Conservation (phyloP, 495 filamentous ascomycete species). For the Aspergillus cavernicola region DNA sequence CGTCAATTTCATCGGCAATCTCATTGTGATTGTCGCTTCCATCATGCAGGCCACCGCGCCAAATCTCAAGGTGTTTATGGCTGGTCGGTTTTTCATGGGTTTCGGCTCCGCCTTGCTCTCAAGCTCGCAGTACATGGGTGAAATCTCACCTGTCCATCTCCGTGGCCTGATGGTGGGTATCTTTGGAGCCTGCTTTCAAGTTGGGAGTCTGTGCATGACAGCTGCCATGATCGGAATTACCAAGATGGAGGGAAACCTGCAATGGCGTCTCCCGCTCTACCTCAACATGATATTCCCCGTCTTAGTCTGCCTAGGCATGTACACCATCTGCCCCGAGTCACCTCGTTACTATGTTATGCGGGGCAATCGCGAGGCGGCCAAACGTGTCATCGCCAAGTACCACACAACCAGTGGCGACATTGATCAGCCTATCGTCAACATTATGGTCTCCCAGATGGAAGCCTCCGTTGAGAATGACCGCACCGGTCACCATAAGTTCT, state of each 20-base stretch:
- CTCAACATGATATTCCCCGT: constrained; percentile 37
- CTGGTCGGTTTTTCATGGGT: constrained; percentile 39
- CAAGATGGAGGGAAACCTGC: constrained; percentile 23
- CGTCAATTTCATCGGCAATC: constrained; percentile 38
- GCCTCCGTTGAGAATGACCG: constrained; percentile 32
- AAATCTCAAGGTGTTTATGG: constrained; percentile 36
- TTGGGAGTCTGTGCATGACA: constrained; percentile 35
- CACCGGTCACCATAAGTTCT: constrained; percentile 25
- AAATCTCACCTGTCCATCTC: constrained; percentile 40
- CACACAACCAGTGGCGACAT: constrained; percentile 36
- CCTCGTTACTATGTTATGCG: constrained; percentile 40
- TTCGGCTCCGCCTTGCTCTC: constrained; percentile 39
- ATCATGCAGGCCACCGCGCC: constrained; percentile 36
- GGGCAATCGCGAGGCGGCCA: constrained; percentile 32
- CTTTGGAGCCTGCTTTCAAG: constrained; percentile 43
- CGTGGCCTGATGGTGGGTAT: constrained; percentile 42
- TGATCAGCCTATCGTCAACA: constrained; percentile 36
- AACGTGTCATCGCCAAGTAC: constrained; percentile 33
- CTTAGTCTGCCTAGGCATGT: constrained; percentile 38
- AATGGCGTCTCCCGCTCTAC: constrained; percentile 36
- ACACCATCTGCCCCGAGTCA: constrained; percentile 37
- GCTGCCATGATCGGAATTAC: constrained; percentile 36
- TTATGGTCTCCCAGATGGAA: constrained; percentile 38
- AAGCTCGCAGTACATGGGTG: constrained; percentile 42
- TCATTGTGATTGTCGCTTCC: constrained; percentile 33